phyloP scores from a whole-genome alignment of 768 basidiomycete genomes.

The Cantharellus anzutake region DNA sequence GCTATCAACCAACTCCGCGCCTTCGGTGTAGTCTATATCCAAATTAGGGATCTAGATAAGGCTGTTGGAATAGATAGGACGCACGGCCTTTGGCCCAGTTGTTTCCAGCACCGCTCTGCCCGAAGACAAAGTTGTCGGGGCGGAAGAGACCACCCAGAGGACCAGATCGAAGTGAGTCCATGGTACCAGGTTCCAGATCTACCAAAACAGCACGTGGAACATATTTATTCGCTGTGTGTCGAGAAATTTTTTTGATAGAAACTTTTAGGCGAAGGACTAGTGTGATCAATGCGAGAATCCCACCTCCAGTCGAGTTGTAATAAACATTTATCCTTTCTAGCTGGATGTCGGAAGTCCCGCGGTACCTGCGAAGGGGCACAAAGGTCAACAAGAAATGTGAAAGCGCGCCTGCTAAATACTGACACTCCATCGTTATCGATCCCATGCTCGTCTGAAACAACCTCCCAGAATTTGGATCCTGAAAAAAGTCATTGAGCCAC shows the following conservation, averaged over 20 bases:
- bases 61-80: slow-evolving; percentile 18
- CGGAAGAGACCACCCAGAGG: slow-evolving; percentile 86
- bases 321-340: slow-evolving; percentile 96
- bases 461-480: slow-evolving; percentile 97
- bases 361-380: slow-evolving; percentile 29
- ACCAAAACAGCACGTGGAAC: slow-evolving; percentile 95
- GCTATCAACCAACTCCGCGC: slow-evolving; percentile 95
- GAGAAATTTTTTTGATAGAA: neutral
- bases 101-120: slow-evolving; percentile 96
- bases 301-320: slow-evolving; percentile 81
- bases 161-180: slow-evolving; percentile 82
- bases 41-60: slow-evolving; percentile 3
- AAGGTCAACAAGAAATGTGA: neutral
- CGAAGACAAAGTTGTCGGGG: slow-evolving; percentile 97
- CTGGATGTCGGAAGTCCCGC: slow-evolving; percentile 86
- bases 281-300: neutral
- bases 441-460: slow-evolving; percentile 95
- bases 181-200: slow-evolving; percentile 94
- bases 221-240: slow-evolving; percentile 54
- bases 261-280: neutral
- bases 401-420: slow-evolving; percentile 3
- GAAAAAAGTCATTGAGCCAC: neutral
- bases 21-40: slow-evolving; percentile 64
- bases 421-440: slow-evolving; percentile 73
- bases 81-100: slow-evolving; percentile 99